Conservation (phyloP, 208 protist species). For the Wallacemonas rigidus region DNA sequence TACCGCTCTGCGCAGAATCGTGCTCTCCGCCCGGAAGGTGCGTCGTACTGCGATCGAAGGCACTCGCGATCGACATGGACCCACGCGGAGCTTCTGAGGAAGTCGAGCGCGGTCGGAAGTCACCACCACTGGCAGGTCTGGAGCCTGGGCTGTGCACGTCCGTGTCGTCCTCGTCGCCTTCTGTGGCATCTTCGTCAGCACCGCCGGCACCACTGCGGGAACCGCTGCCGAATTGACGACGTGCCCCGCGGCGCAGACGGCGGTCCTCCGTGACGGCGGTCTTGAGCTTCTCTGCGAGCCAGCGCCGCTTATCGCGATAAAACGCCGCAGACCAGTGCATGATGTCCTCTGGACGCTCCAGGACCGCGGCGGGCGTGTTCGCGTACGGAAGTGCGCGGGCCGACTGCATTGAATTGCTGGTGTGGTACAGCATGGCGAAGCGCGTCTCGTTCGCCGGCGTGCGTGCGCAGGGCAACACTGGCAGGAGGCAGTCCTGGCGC, state of each 20-base stretch:
- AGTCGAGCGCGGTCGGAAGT: background rate
- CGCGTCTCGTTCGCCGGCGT: slow-evolving; percentile 28
- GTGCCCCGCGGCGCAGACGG: slow-evolving; percentile 22
- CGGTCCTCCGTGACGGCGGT: slow-evolving; percentile 46
- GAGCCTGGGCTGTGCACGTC: background rate
- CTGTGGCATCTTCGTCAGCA: slow-evolving; percentile 7
- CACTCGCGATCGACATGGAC: background rate
- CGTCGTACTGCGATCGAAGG: slow-evolving; percentile 3
- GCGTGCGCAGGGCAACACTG: slow-evolving; percentile 36
- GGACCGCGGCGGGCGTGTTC: slow-evolving; percentile 63
- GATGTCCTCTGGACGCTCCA: slow-evolving; percentile 53
- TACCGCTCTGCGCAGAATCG: slow-evolving; percentile 8
- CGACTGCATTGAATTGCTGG: slow-evolving; percentile 48
- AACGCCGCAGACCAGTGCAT: slow-evolving; percentile 63
- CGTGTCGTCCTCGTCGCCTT: slow-evolving; percentile 25
- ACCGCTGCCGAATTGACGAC: background rate
- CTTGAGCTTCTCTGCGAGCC: slow-evolving; percentile 60
- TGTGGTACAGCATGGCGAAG: slow-evolving; percentile 76
- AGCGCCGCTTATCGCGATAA: slow-evolving; percentile 64
- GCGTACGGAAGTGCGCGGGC: slow-evolving; percentile 63
- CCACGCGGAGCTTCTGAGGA: background rate
- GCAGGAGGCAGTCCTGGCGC: slow-evolving; percentile 36
- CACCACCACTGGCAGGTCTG: background rate
- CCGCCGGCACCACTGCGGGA: background rate
- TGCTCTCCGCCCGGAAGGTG: background rate